Evolutionary conservation across 495 filamentous ascomycete species (phyloP).

Genomic region (Rhizodiscina lignyota): DNA sequence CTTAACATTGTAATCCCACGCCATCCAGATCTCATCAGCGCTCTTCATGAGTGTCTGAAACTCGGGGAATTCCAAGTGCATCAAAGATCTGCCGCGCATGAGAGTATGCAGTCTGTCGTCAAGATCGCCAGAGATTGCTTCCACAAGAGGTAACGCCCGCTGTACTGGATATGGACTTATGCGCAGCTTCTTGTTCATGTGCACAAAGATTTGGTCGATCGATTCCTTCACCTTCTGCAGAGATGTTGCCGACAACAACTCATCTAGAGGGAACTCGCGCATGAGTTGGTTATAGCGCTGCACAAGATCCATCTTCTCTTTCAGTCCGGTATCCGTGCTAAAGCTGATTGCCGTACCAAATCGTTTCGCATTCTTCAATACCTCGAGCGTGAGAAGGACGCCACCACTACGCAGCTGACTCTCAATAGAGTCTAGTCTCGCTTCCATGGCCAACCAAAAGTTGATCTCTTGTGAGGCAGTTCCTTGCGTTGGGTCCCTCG

Average conservation of each 20-base stretch:
- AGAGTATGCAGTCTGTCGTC: slow-evolving; percentile 71
- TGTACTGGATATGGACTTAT: slow-evolving; percentile 88
- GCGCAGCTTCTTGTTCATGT: slow-evolving; percentile 92
- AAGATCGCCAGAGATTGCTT: slow-evolving; percentile 91
- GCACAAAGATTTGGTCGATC: slow-evolving; percentile 68
- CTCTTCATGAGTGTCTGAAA: slow-evolving; percentile 73
- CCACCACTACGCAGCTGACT: slow-evolving; percentile 73
- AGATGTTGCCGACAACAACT: slow-evolving; percentile 81
- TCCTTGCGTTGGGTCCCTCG: slow-evolving; percentile 70
- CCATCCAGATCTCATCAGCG: slow-evolving; percentile 68
- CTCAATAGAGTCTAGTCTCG: slow-evolving; percentile 76
- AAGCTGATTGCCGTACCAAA: slow-evolving; percentile 96
- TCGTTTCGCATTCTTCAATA: slow-evolving; percentile 86
- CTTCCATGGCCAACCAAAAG: slow-evolving; percentile 95
- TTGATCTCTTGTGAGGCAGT: slow-evolving; percentile 95
- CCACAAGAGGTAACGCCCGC: slow-evolving; percentile 82
- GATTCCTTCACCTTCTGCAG: slow-evolving; percentile 82
- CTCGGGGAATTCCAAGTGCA: slow-evolving; percentile 82
- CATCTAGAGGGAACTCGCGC: slow-evolving; percentile 93
- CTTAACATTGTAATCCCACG: slow-evolving; percentile 91
- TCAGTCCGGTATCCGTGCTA: slow-evolving; percentile 80
- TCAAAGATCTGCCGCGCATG: slow-evolving; percentile 68
- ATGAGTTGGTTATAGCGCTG: slow-evolving; percentile 98
- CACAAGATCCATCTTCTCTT: slow-evolving; percentile 84
- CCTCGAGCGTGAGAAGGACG: slow-evolving; percentile 80